Conservation (phyloP, 257 asterid species). For the Eustoma russellianum region DNA sequence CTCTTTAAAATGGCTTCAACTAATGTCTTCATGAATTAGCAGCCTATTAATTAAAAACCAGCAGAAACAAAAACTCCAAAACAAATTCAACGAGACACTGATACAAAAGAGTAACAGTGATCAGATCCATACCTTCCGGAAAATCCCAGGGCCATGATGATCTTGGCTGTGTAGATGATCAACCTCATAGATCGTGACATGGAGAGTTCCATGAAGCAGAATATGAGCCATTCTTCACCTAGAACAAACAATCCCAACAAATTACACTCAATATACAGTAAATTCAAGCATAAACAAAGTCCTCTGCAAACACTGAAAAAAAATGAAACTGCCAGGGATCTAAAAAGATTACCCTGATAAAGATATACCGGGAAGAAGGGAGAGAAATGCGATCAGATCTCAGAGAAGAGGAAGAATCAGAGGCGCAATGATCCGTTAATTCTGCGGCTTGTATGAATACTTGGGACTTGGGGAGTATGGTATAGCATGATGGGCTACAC, state of each 20-base stretch:
- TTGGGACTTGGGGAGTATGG: too few relatives aligned
- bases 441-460: too few relatives aligned
- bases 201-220: constrained; percentile 39
- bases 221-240: constrained; percentile 28
- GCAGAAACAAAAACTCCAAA: neutral
- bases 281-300: neutral
- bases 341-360: neutral
- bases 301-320: neutral
- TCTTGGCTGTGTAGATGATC: constrained; percentile 22
- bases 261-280: neutral
- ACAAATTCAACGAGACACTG: neutral
- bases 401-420: neutral
- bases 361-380: neutral
- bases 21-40: too few relatives aligned
- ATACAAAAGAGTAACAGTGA: constrained; percentile 1
- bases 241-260: neutral
- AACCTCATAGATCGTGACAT: constrained; percentile 36
- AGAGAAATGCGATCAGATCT: constrained; percentile 11
- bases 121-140: constrained; percentile 24
- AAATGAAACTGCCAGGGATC: neutral
- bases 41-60: too few relatives aligned
- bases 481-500: too few relatives aligned
- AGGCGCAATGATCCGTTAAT: constrained; percentile 1
- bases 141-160: constrained; percentile 20
- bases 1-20: too few relatives aligned